Conservation (phyloP, 768 basidiomycete species). For the Dioszegia aurantiaca region DNA sequence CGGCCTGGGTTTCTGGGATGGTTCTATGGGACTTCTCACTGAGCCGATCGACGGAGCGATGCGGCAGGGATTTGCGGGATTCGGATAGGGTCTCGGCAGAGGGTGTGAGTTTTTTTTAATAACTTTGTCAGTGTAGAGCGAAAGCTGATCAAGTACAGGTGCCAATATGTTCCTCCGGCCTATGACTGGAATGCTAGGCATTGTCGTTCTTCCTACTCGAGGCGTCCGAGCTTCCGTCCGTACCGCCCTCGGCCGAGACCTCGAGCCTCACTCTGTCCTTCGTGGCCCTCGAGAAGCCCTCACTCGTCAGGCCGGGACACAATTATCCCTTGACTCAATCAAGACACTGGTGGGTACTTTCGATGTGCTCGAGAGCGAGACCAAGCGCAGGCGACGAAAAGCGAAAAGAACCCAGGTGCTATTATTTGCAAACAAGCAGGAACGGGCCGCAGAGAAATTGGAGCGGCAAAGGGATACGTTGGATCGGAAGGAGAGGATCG, state of each 20-base stretch:
- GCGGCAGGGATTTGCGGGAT: slow-evolving; percentile 50
- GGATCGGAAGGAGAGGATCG: neutral
- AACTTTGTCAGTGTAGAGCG: neutral
- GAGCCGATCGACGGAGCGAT: slow-evolving; percentile 51
- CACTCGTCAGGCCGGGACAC: neutral
- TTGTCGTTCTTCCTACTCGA: slow-evolving; percentile 22
- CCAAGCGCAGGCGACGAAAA: neutral
- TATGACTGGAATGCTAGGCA: slow-evolving; percentile 24
- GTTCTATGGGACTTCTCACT: slow-evolving; percentile 50
- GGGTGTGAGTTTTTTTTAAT: slow-evolving; percentile 32
- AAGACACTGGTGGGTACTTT: neutral
- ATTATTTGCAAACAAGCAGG: neutral
- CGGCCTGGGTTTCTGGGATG: slow-evolving; percentile 50
- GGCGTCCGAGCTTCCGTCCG: slow-evolving; percentile 13
- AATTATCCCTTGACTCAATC: neutral
- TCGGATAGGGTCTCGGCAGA: slow-evolving; percentile 48
- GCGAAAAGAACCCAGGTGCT: neutral
- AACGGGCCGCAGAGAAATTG: neutral
- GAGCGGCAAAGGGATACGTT: neutral
- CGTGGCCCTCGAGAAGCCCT: slow-evolving; percentile 16
- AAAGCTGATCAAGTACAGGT: slow-evolving; percentile 20
- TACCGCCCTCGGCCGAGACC: neutral
- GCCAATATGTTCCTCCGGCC: slow-evolving; percentile 45
- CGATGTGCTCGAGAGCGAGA: neutral
- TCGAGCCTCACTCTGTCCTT: slow-evolving; percentile 18